Evolutionary conservation across 176 grass and related monocot genomes (phyloP).

Genomic region (Poa pratensis): DNA sequence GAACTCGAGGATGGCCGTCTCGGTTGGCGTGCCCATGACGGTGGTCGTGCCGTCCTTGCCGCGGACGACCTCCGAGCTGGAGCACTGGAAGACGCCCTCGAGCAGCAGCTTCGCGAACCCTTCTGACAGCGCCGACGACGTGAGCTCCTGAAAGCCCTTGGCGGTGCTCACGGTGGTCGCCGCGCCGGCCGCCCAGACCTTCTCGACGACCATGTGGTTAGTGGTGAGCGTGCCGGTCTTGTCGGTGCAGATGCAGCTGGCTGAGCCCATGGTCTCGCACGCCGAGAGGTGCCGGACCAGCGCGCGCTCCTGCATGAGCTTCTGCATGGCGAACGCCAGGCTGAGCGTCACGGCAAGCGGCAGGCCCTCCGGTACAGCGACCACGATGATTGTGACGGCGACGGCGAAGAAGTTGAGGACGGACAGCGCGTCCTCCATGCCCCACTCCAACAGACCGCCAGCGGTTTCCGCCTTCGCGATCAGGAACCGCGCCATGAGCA

Average conservation of each 20-base stretch:
- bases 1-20: constrained; percentile 89
- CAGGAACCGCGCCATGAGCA: constrained; percentile 77
- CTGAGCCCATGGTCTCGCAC: constrained; percentile 98
- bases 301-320: constrained; percentile 90
- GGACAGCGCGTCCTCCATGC: constrained; percentile 58
- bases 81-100: constrained; percentile 82
- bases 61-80: constrained; percentile 77
- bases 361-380: constrained; percentile 90
- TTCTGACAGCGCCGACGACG: constrained; percentile 48
- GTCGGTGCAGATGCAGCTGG: constrained; percentile 96
- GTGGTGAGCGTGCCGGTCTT: constrained; percentile 96
- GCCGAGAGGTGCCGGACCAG: constrained; percentile 92
- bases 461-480: constrained; percentile 40
- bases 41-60: constrained; percentile 66
- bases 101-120: constrained; percentile 60
- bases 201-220: constrained; percentile 98
- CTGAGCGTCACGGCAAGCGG: constrained; percentile 94
- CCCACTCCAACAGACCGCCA: constrained; percentile 58
- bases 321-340: constrained; percentile 97
- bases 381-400: constrained; percentile 87
- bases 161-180: constrained; percentile 55
- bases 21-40: constrained; percentile 89
- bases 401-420: constrained; percentile 93
- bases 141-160: constrained; percentile 57
- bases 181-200: constrained; percentile 67